A percentile compares a stretch with the other conserved stretches of the same genome.
These are phyloP conservation scores for Trichoderma brevicompactum DNA, from an alignment of 2,329 filamentous ascomycete species.

Conservation along the genomic window DNA sequence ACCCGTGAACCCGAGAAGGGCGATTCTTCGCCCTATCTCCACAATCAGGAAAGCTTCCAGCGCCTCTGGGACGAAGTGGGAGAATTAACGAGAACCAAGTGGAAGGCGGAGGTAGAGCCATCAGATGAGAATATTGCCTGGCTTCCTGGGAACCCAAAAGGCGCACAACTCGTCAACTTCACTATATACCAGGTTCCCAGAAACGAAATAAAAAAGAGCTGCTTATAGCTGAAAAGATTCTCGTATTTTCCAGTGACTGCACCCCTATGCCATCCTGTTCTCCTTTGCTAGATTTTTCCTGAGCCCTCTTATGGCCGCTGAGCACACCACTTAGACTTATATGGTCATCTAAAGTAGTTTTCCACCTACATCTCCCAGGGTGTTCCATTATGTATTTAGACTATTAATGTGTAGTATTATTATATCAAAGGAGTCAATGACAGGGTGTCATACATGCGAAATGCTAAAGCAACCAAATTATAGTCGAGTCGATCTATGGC, in stretches of 20 bases:
- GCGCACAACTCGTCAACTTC: conserved; percentile 41
- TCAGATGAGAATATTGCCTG: conserved; percentile 35
- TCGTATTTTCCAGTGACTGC: neutral
- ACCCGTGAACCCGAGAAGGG: conserved; percentile 34
- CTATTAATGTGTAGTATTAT: too few relatives aligned
- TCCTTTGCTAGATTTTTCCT: neutral
- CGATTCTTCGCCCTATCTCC: conserved; percentile 47
- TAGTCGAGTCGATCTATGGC: too few relatives aligned
- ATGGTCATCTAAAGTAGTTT: too few relatives aligned
- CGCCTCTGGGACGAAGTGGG: conserved; percentile 59
- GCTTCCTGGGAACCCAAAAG: conserved; percentile 37
- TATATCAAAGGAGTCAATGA: too few relatives aligned
- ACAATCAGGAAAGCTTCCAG: conserved; percentile 56
- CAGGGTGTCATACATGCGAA: too few relatives aligned
- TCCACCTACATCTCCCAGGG: too few relatives aligned
- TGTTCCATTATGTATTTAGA: too few relatives aligned
- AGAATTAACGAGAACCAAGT: conserved; percentile 51
- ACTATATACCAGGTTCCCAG: conserved; percentile 43
- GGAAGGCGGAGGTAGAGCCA: conserved; percentile 51
- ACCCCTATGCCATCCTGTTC: too few relatives aligned
- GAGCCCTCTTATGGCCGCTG: too few relatives aligned
- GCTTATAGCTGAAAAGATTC: neutral
- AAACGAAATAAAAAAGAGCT: conserved; percentile 28
- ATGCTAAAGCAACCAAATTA: too few relatives aligned
- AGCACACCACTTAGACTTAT: too few relatives aligned